Base-by-base conservation (phyloP, 768 basidiomycete genomes). In the Termitomyces sp. region DNA sequence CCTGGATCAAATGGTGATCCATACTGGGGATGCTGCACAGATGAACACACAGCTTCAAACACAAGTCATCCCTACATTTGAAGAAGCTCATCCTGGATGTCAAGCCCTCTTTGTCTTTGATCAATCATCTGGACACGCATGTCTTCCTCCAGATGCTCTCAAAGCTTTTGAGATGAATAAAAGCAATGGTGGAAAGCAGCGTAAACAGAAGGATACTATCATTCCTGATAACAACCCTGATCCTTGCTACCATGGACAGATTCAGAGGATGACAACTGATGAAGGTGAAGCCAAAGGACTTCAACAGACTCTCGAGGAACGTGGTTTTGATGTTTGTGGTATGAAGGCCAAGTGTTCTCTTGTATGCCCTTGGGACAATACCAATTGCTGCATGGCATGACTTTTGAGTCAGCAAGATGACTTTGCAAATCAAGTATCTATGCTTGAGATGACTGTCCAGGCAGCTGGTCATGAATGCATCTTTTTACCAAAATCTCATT, bases 401-500 rank as follows among this genome's bases (percentile, higher is more conserved):
- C 58, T 76, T 9, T 63, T 77, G 16, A 70, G 65, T 52, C 61
- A 72, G 48, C 71, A 78, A 52, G 70, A 74, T 39, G 75, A 38
- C 36, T 38, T 44, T 44, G 25, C 38, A 12, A 67, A 74, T 53
- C 71, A 76, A 54, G 18, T 39, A 3, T 74, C 72, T 13, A 61
- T 64, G 66, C 66, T 70, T 16, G 67, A 76, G 58, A 64, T 54
- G 10, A 35, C 64, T 12, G 73, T 74, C 54, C 58, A 56, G 40
- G 56, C 52, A 15, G 54, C 63, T 5, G 70, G 75, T 6, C 73
- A 77, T 61, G 47, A 64, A 31, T 72, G 68, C 51, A 66, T 76
- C 31, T 77, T 79, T 58, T 59, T 73, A 3, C 73, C 72, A 1
- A 78, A 78, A 60, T 78, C 75, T 60, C 74, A 79, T 47, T 77